phyloP scores from a whole-genome alignment of 1,139 yeast genomes.

The Candida tetrigidarum region DNA sequence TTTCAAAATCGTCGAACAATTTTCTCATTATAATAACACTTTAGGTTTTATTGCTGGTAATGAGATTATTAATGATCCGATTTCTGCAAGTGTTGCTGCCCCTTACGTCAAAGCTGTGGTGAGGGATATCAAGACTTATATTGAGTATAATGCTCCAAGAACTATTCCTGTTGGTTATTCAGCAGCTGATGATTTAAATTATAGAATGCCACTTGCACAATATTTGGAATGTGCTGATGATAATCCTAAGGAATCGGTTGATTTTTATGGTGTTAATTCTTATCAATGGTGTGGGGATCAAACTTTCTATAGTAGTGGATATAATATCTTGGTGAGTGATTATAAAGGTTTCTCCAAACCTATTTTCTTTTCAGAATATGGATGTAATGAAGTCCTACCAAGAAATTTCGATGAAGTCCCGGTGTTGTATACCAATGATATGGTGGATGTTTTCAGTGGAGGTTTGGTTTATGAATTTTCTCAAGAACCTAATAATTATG shows the following conservation, averaged over 20 bases:
- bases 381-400: conserved; percentile 86
- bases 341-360: conserved; percentile 75
- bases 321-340: conserved; percentile 71
- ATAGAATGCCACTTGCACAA: conserved; percentile 74
- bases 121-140: conserved; percentile 78
- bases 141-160: conserved; percentile 60
- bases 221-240: conserved; percentile 79
- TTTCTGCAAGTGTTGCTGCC: conserved; percentile 74
- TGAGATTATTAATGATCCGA: conserved; percentile 82
- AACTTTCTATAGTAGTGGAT: conserved; percentile 82
- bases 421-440: conserved; percentile 69
- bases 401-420: conserved; percentile 80
- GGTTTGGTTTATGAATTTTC: conserved; percentile 93
- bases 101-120: conserved; percentile 76
- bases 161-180: conserved; percentile 89
- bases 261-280: conserved; percentile 93
- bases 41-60: conserved; percentile 95
- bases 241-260: conserved; percentile 64
- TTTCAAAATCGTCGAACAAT: conserved; percentile 80
- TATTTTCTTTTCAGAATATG: conserved; percentile 88
- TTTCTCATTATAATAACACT: conserved; percentile 83
- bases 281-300: conserved; percentile 98
- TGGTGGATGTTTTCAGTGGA: conserved; percentile 86
- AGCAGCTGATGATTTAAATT: conserved; percentile 89
- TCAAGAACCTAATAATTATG: conserved; percentile 88